Conservation (phyloP, 2,329 filamentous ascomycete genomes). For the Cordyceps militaris region DNA sequence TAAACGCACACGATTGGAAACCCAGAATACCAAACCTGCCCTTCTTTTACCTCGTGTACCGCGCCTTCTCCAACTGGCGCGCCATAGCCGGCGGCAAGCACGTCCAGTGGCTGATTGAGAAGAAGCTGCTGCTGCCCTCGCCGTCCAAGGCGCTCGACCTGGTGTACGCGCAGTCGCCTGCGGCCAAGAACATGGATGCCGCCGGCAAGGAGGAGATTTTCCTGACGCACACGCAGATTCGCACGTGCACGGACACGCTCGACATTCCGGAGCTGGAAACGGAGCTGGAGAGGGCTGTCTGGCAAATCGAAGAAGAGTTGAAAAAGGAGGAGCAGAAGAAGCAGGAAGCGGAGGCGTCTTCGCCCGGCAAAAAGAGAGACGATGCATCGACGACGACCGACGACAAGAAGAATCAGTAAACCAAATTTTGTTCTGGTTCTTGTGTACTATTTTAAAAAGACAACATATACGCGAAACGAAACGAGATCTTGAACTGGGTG, state of each 20-base stretch:
- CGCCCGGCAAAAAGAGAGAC: background rate
- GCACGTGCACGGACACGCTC: constrained; percentile 52
- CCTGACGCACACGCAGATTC: constrained; percentile 46
- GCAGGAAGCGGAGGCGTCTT: constrained; percentile 18
- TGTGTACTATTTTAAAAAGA: constrained; percentile 8
- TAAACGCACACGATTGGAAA: background rate
- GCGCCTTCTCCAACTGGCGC: constrained; percentile 87
- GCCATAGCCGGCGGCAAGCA: constrained; percentile 80
- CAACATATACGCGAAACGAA: constrained; percentile 14
- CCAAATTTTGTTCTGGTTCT: background rate
- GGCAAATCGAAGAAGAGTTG: constrained; percentile 57
- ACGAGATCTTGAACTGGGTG: constrained; percentile 6
- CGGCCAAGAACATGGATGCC: constrained; percentile 16
- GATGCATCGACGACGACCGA: constrained; percentile 10
- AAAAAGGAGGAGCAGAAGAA: constrained; percentile 33
- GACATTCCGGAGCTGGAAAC: constrained; percentile 62
- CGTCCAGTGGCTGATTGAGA: constrained; percentile 70
- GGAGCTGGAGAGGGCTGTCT: constrained; percentile 68
- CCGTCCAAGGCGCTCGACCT: constrained; percentile 66
- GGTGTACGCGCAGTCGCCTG: constrained; percentile 49
- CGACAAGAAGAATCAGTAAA: constrained; percentile 16
- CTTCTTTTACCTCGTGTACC: constrained; percentile 91
- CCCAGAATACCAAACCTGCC: constrained; percentile 81
- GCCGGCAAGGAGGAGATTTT: constrained; percentile 31
- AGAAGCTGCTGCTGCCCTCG: constrained; percentile 59